Evolutionary conservation across 371 early-diverging fungal species (phyloP), one percentile per base, ranked within the genome.

Genomic region (Sporodiniella umbellata): DNA sequence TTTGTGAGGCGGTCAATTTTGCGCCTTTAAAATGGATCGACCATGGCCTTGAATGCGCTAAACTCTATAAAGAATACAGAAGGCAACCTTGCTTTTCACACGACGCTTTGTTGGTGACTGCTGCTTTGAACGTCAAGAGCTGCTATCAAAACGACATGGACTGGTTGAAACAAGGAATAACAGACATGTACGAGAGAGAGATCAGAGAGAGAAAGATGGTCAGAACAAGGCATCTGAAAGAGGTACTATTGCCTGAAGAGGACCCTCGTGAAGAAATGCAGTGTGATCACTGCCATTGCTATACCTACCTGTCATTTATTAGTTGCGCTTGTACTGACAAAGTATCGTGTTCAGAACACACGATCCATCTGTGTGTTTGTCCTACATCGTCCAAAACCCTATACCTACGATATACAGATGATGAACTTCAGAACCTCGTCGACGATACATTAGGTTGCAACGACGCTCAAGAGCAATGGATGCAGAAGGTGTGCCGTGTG

Each of bases 1-100:
- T 92, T 62, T 90, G 89, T 39, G 98, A 98, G 66, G 97, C 98
- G 0, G 97, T 98, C 45, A 98, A 98, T 68, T 96, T 96, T 78
- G 94, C 94, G 7, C 84, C 90, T 4, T 73, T 86, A 4, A 90
- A 95, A 60, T 98, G 98, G 98, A 68, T 93, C 15, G 81, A 87
- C 2, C 88, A 70, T 63, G 96, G 93, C n/a, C 52, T 81, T 1
- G 81, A 80, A 28, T 92, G 94, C 61, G 87, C 83, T 3, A 65
- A 82, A 38, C 84, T 88, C 18, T 98, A 98, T 69, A 81, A 85
- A 45, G 75, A 77, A 42, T 89, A 85, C 52, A 75, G 76, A 39
- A 86, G 88, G 42, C 84, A 81, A 33, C 98, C 97, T 1, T 94
- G 94, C 6, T 98, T 96, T 58, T 92, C 90, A 1, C 96, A 95